These are phyloP conservation scores for Colletotrichum filicis DNA, from an alignment of 2,329 filamentous ascomycete species.

Conservation along the genomic window DNA sequence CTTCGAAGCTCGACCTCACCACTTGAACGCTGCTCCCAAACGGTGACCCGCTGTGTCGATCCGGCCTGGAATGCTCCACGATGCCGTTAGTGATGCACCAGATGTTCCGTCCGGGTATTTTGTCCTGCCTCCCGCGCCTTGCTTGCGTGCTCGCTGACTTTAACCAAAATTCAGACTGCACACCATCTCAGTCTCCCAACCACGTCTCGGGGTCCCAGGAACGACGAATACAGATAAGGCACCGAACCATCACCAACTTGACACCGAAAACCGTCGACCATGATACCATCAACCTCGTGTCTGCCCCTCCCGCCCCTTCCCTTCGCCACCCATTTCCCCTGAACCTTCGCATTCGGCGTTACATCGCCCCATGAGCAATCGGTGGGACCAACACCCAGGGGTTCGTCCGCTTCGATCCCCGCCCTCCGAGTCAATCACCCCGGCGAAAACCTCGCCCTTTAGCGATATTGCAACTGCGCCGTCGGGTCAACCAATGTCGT, in stretches of 20 bases:
- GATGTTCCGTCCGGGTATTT: not conserved
- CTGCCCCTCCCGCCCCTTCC: not conserved
- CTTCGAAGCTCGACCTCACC: not conserved
- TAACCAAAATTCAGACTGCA: not conserved
- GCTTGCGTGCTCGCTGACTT: not conserved
- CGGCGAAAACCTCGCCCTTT: not conserved
- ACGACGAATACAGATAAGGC: not conserved
- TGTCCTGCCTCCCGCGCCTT: not conserved
- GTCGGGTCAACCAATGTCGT: not conserved
- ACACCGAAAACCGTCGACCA: not conserved
- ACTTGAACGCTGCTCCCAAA: not conserved
- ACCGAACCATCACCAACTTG: slow-evolving; percentile 2
- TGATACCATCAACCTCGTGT: slow-evolving; percentile 1
- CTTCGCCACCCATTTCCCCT: slow-evolving; percentile 20
- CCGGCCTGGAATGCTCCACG: slow-evolving; percentile 26
- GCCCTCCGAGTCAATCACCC: slow-evolving; percentile 8
- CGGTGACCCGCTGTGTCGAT: slow-evolving; percentile 13
- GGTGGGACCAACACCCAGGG: slow-evolving; percentile 4
- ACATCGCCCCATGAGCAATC: slow-evolving; percentile 28
- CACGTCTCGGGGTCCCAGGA: not conserved
- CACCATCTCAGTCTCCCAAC: not conserved
- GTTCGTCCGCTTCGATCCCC: slow-evolving; percentile 1
- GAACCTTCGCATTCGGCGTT: slow-evolving; percentile 13
- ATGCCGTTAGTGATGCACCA: not conserved
- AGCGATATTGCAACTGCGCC: slow-evolving; percentile 10